phyloP scores from a whole-genome alignment of 2,329 filamentous ascomycete species.

The Pyrenophora seminiperda region DNA sequence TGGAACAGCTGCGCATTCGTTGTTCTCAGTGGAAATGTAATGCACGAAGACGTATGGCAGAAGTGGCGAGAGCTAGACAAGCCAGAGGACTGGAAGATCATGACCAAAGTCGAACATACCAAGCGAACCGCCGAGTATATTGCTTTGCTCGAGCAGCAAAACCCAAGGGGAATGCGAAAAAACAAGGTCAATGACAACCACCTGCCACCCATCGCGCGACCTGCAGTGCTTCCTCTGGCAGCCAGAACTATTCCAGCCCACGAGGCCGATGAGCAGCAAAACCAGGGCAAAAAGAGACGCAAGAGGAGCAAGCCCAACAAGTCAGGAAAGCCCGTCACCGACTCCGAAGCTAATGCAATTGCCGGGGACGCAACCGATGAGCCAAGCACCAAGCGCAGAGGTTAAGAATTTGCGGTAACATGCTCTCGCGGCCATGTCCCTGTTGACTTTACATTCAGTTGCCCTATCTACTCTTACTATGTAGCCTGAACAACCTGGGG shows the following conservation, averaged over 20 bases:
- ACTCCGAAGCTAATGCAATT: constrained; percentile 11
- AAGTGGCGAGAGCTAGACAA: constrained; percentile 37
- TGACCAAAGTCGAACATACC: constrained; percentile 44
- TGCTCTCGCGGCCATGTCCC: neutral
- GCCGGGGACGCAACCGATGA: constrained; percentile 11
- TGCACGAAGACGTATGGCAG: constrained; percentile 36
- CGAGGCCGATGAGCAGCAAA: constrained; percentile 2
- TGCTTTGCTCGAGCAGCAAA: constrained; percentile 30
- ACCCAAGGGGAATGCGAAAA: constrained; percentile 27
- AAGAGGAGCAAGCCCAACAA: constrained; percentile 28
- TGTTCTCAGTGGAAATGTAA: constrained; percentile 41
- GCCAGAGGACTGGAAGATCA: constrained; percentile 43
- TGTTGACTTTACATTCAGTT: neutral
- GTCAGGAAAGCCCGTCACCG: constrained; percentile 1
- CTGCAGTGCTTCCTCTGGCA: constrained; percentile 22
- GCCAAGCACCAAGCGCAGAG: constrained; percentile 25
- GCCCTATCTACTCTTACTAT: too few relatives aligned
- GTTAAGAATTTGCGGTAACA: constrained; percentile 7
- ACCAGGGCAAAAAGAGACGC: constrained; percentile 28
- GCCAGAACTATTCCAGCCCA: constrained; percentile 6
- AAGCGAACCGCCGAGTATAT: constrained; percentile 41
- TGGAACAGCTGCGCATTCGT: constrained; percentile 45
- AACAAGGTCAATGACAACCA: constrained; percentile 3
- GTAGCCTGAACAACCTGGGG: neutral
- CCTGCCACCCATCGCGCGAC: constrained; percentile 27